Conservation (phyloP, 2,329 filamentous ascomycete genomes). For the Verticillium klebahnii region DNA sequence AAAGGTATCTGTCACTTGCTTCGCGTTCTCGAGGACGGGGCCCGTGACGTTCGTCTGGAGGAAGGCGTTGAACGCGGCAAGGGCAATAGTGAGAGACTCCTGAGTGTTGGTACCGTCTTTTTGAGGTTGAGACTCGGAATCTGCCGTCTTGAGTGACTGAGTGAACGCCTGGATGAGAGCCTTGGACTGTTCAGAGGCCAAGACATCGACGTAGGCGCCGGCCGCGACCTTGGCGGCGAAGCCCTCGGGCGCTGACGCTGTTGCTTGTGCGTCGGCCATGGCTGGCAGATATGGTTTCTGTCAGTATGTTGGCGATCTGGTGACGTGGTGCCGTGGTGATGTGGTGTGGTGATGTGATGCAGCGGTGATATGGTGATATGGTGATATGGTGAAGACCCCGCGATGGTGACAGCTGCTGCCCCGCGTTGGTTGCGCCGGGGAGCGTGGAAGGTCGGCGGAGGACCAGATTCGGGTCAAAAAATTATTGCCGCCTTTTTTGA, state of each 20-base stretch:
- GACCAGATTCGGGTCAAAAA: neutral
- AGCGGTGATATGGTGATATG: no score
- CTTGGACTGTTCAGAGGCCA: neutral
- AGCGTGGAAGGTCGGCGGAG: neutral
- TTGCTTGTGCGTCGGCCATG: neutral
- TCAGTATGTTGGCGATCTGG: no score
- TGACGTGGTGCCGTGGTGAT: no score
- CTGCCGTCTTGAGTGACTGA: neutral
- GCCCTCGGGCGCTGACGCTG: neutral
- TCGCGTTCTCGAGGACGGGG: constrained; percentile 56
- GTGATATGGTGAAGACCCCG: neutral
- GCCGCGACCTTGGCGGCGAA: neutral
- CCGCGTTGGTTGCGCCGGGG: neutral
- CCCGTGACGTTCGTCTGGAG: constrained; percentile 86
- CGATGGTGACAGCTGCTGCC: neutral
- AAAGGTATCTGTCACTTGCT: neutral
- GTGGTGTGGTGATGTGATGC: no score
- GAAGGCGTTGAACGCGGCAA: constrained; percentile 72
- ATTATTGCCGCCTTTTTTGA: neutral
- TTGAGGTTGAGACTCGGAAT: neutral
- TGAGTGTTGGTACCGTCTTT: neutral
- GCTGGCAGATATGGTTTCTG: neutral
- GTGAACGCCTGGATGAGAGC: neutral
- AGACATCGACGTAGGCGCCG: neutral
- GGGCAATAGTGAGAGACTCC: constrained; percentile 46